Conservation (phyloP, 129 eudicot genomes). For the carrot (Daucus carota) region DH1_v3.0 NC_030381.2:45826001-45826500, state of each 20-base stretch:
- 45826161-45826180: neutral
- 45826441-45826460: neutral
- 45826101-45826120: neutral
- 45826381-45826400: neutral
- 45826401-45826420: neutral
- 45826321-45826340: neutral
- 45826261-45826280: too few relatives aligned
- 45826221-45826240: neutral
- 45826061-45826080: neutral
- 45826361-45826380: neutral
- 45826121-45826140: too few relatives aligned
- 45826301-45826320: neutral
- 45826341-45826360: too few relatives aligned
- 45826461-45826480: slow-evolving; percentile 45
- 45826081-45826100: neutral
- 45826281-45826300: neutral
- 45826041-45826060: neutral
- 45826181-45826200: too few relatives aligned
- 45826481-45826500: slow-evolving; percentile 65
- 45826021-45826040: slow-evolving; percentile 95
- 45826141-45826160: neutral
- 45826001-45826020: slow-evolving; percentile 61
- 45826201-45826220: too few relatives aligned
- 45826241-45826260: neutral
- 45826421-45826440: neutral